Conservation (phyloP, 805 yeast genomes). For the Yarrowia porcina region DNA sequence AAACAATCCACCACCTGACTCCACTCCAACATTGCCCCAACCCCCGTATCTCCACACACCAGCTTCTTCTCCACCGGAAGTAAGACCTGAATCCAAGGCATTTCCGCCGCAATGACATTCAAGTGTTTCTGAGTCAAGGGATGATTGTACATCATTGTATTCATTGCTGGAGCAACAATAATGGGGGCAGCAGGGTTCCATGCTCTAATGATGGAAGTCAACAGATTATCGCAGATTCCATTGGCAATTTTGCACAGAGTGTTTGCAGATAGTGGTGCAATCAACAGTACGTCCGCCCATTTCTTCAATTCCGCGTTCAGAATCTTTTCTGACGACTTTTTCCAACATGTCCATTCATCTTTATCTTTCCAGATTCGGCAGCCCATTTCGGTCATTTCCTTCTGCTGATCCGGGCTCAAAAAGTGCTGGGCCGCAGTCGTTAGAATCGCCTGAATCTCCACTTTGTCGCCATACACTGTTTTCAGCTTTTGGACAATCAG, state of each 20-base stretch:
- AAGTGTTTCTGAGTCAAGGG: conserved; percentile 83
- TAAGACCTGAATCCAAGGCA: conserved; percentile 89
- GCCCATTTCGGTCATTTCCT: background rate
- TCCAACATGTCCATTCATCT: conserved; percentile 70
- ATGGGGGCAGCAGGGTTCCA: conserved; percentile 96
- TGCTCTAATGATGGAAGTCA: conserved; percentile 86
- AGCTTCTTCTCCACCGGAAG: conserved; percentile 94
- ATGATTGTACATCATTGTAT: conserved; percentile 85
- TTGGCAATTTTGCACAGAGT: conserved; percentile 82
- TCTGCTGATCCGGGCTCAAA: background rate
- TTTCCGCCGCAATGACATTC: conserved; percentile 67
- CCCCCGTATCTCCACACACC: conserved; percentile 94
- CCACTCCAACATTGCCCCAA: conserved; percentile 99
- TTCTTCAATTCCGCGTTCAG: conserved; percentile 87
- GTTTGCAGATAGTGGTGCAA: conserved; percentile 93
- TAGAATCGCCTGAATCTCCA: conserved; percentile 79
- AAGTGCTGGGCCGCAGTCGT: conserved; percentile 47
- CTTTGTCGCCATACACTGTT: conserved; percentile 71
- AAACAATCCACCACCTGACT: conserved; percentile 88
- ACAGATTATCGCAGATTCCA: conserved; percentile 87
- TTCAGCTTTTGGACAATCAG: conserved; percentile 80
- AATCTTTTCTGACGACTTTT: conserved; percentile 68
- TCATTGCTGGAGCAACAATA: conserved; percentile 93
- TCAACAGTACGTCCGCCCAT: conserved; percentile 92
- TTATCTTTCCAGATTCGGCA: conserved; percentile 88